Conservation (phyloP, 169 alveolate species). For the Eimeria sp. region DNA sequence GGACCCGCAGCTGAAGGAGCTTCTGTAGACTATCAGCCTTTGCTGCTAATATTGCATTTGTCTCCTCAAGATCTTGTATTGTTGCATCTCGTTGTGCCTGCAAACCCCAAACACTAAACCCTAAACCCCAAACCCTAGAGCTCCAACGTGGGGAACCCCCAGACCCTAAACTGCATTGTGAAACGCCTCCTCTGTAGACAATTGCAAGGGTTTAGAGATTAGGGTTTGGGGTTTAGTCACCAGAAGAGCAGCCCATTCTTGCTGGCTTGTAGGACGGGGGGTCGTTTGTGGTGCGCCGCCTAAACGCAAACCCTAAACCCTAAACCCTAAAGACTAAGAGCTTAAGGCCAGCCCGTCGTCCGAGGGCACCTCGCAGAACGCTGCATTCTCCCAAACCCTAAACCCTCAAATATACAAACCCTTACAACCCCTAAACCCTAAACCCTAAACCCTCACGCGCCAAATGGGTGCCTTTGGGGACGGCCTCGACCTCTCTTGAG, state of each 20-base stretch:
- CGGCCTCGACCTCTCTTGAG: background rate
- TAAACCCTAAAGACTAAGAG: slow-evolving; percentile 11
- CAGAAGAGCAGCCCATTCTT: slow-evolving; percentile 42
- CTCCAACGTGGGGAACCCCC: background rate
- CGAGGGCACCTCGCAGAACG: too few relatives aligned
- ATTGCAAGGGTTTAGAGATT: slow-evolving; percentile 20
- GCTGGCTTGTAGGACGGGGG: slow-evolving; percentile 26
- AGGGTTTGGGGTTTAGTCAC: background rate
- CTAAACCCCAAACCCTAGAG: background rate
- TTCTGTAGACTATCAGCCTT: slow-evolving; percentile 85
- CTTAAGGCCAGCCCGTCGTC: background rate
- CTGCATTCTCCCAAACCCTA: background rate
- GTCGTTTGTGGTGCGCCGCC: background rate
- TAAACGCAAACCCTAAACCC: slow-evolving; percentile 53
- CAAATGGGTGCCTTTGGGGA: background rate
- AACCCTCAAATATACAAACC: background rate
- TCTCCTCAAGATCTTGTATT: slow-evolving; percentile 85
- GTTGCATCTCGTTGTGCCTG: slow-evolving; percentile 81
- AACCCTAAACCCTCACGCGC: slow-evolving; percentile 44
- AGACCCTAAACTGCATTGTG: background rate
- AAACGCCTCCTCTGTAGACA: background rate
- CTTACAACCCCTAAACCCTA: slow-evolving; percentile 29
- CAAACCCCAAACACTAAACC: slow-evolving; percentile 49
- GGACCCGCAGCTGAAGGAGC: slow-evolving; percentile 85
- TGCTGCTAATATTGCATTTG: slow-evolving; percentile 82